Percentiles rank a stretch among this genome's conserved stretches.
Evolutionary conservation across 257 asterid genomes (phyloP).

Genomic region (Solanum chaucha): DNA sequence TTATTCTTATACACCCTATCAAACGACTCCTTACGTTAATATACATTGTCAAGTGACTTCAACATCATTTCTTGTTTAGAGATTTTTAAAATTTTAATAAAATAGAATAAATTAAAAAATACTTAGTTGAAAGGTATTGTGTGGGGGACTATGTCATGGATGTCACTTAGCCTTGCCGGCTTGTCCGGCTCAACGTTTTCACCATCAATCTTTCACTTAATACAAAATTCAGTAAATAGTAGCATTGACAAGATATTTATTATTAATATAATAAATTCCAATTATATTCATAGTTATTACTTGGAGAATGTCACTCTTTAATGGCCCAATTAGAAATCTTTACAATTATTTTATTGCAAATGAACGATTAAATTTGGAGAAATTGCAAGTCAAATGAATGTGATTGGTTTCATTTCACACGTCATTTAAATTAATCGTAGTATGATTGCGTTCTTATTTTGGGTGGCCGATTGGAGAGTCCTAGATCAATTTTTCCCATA

Average conservation of each 20-base stretch:
- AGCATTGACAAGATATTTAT: background rate
- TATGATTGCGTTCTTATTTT: background rate
- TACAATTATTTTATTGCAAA: background rate
- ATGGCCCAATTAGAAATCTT: background rate
- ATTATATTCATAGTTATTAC: background rate
- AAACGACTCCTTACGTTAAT: no score
- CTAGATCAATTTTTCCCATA: background rate
- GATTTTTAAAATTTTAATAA: background rate
- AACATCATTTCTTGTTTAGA: background rate
- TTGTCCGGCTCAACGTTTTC: background rate
- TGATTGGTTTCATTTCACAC: background rate
- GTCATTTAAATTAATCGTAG: background rate
- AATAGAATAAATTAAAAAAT: background rate
- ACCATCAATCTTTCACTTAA: background rate
- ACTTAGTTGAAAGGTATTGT: background rate
- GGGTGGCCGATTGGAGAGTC: background rate
- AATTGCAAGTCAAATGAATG: background rate
- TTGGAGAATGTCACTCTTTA: background rate
- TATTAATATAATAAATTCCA: background rate
- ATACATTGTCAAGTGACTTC: background rate
- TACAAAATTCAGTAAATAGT: background rate
- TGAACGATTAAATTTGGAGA: background rate
- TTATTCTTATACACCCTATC: no score
- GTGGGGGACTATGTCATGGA: background rate
- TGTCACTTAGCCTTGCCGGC: background rate